Percentiles rank a stretch among this genome's conserved stretches.
Conservation (phyloP, 2,329 filamentous ascomycete species). For the Coniochaeta hoffmannii region DNA sequence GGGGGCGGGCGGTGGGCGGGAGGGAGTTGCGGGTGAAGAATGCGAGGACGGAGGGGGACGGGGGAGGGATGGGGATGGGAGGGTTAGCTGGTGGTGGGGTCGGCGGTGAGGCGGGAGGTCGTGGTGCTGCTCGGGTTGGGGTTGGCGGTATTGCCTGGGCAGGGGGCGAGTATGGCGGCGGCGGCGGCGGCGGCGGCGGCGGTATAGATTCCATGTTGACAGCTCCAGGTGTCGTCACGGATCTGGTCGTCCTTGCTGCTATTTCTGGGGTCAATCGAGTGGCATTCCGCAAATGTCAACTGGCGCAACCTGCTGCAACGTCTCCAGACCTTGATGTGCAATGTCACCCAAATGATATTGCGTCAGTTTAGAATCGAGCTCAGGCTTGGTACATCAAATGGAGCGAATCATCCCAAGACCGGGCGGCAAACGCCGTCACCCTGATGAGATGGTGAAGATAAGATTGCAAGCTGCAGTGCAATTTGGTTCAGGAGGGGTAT, state of each 20-base stretch:
- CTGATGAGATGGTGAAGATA: neutral
- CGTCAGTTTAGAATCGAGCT: neutral
- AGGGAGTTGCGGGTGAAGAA: constrained; percentile 6
- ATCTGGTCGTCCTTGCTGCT: neutral
- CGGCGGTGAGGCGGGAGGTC: constrained; percentile 3
- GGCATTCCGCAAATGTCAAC: neutral
- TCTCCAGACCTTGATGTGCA: neutral
- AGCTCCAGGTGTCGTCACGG: neutral
- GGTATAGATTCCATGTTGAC: neutral
- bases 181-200: neutral
- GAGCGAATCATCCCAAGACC: neutral
- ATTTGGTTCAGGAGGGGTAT: too few species aligned
- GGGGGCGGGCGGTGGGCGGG: neutral
- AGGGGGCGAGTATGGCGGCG: neutral
- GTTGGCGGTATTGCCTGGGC: neutral
- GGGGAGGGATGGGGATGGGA: neutral
- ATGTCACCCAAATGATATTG: neutral
- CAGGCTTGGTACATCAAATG: neutral
- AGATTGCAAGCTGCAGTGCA: neutral
- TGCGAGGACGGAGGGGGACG: neutral
- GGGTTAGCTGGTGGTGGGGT: constrained; percentile 1
- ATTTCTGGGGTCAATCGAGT: neutral
- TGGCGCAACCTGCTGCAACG: neutral
- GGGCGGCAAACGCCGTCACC: neutral
- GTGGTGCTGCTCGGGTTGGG: constrained; percentile 2